A percentile compares a stretch with the other conserved stretches of the same genome.
Conservation (phyloP, 345 rosid species). For the Garcia nutans region DNA sequence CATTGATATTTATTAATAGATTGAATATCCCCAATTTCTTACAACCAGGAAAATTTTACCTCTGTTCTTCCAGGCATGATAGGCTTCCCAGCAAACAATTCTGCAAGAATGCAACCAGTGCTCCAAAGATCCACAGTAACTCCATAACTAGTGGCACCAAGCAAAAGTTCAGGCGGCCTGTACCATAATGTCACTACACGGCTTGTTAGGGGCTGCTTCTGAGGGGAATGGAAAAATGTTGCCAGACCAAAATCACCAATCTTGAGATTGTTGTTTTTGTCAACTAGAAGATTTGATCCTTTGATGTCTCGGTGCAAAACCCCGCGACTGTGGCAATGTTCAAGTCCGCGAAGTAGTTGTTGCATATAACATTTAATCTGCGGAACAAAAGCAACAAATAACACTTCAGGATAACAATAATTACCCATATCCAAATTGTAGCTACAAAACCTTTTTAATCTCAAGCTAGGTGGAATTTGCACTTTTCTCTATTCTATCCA, state of each 20-base stretch:
- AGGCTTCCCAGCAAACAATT: slow-evolving; percentile 62
- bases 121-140: slow-evolving; percentile 71
- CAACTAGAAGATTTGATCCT: slow-evolving; percentile 61
- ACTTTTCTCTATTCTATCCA: no score
- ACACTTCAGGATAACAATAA: neutral
- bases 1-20: neutral
- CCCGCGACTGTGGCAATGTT: slow-evolving; percentile 65
- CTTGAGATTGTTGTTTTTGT: slow-evolving; percentile 53
- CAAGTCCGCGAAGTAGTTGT: slow-evolving; percentile 55
- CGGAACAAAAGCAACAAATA: slow-evolving; percentile 10
- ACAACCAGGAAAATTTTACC: slow-evolving; percentile 20
- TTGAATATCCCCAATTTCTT: neutral
- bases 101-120: slow-evolving; percentile 65
- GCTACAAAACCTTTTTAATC: no score
- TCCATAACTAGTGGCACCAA: slow-evolving; percentile 61
- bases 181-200: slow-evolving; percentile 77
- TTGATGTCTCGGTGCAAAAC: slow-evolving; percentile 69
- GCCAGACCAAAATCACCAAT: slow-evolving; percentile 71
- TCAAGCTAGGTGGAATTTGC: no score
- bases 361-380: slow-evolving; percentile 72
- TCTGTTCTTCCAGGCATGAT: slow-evolving; percentile 77
- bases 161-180: slow-evolving; percentile 67
- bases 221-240: slow-evolving; percentile 33
- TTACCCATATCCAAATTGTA: no score
- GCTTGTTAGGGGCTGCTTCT: slow-evolving; percentile 61